These are phyloP conservation scores for Echinosophora koreensis DNA, from an alignment of 306 rosid genomes.

Conservation along the genomic window DNA sequence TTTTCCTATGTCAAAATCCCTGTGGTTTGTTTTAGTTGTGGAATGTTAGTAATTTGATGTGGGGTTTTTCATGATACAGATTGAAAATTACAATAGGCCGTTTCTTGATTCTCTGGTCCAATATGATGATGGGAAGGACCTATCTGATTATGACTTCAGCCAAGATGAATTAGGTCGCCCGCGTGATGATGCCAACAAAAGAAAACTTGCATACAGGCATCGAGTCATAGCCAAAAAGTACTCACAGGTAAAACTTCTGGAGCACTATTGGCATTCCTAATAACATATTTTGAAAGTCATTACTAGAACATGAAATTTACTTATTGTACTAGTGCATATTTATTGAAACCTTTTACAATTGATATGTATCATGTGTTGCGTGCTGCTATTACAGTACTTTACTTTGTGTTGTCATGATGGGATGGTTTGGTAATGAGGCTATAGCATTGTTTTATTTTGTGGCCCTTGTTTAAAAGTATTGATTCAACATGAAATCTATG, in stretches of 20 bases:
- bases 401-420: background rate
- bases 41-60: slow-evolving; percentile 39
- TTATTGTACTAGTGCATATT: slow-evolving; percentile 10
- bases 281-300: slow-evolving; percentile 17
- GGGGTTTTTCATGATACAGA: slow-evolving; percentile 67
- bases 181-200: slow-evolving; percentile 66
- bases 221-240: slow-evolving; percentile 72
- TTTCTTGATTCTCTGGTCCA: slow-evolving; percentile 68
- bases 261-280: slow-evolving; percentile 30
- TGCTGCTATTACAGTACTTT: slow-evolving; percentile 5
- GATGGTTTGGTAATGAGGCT: slow-evolving; percentile 25
- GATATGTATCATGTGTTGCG: slow-evolving; percentile 1
- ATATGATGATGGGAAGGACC: slow-evolving; percentile 84
- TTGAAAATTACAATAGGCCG: slow-evolving; percentile 80
- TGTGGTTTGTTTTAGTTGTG: slow-evolving; percentile 10
- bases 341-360: slow-evolving; percentile 6
- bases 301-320: slow-evolving; percentile 1
- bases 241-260: slow-evolving; percentile 61
- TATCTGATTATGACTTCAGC: slow-evolving; percentile 79
- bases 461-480: slow-evolving; percentile 1
- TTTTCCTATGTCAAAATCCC: slow-evolving; percentile 41
- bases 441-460: slow-evolving; percentile 19
- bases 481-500: background rate
- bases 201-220: slow-evolving; percentile 91
- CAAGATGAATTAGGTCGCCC: slow-evolving; percentile 75